Conservation (phyloP, 805 yeast species). For the Nakazawaea wyomingensis region DNA sequence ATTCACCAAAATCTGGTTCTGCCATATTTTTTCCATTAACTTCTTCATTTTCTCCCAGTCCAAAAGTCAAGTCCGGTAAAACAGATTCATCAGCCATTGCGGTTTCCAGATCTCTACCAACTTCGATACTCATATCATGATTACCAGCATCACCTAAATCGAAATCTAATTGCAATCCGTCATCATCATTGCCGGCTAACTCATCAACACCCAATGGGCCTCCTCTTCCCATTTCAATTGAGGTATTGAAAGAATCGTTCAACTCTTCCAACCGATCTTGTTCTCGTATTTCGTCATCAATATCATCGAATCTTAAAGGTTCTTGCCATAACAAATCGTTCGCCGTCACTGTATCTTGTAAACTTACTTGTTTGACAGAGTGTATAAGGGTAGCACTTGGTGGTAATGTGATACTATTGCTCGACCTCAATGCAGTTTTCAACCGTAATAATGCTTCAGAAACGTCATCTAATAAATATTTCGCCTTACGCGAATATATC, state of each 20-base stretch:
- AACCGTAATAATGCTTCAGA: conserved; percentile 67
- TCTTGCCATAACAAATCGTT: conserved; percentile 68
- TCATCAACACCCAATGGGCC: conserved; percentile 26
- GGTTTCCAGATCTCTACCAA: conserved; percentile 38
- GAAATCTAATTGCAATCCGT: conserved; percentile 28
- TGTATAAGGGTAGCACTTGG: conserved; percentile 56
- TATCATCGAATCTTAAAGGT: conserved; percentile 41
- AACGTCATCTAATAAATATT: conserved; percentile 77
- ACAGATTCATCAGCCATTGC: conserved; percentile 9
- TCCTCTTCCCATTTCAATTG: conserved; percentile 66
- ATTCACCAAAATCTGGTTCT: conserved; percentile 12
- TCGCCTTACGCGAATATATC: conserved; percentile 81
- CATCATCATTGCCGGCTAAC: conserved; percentile 24
- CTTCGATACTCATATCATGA: conserved; percentile 32
- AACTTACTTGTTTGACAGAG: conserved; percentile 52
- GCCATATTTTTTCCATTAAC: conserved; percentile 14
- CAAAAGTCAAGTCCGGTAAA: conserved; percentile 23
- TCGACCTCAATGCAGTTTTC: conserved; percentile 57
- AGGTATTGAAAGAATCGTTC: conserved; percentile 36
- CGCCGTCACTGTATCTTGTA: conserved; percentile 76
- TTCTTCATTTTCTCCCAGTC: conserved; percentile 16
- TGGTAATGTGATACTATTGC: conserved; percentile 49
- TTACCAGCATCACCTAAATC: conserved; percentile 24
- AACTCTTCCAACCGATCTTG: conserved; percentile 10
- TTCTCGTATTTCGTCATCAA: conserved; percentile 11